Base-by-base conservation (phyloP, 1,284 basidiomycete genomes). In the Ustilago esculenta region DNA sequence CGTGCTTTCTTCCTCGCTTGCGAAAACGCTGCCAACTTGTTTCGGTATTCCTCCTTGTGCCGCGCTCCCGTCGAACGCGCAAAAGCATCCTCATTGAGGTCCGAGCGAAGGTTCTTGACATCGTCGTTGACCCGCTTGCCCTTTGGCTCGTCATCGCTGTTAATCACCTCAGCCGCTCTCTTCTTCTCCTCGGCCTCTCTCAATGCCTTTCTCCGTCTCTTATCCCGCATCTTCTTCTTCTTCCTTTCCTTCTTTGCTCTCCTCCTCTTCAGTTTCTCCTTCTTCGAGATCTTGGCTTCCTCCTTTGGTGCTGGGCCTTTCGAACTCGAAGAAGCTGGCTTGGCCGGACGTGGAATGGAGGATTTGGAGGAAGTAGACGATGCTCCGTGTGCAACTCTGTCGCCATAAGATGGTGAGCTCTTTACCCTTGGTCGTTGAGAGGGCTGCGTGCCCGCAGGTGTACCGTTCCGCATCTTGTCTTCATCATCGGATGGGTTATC, bases 11-110 rank as follows among this genome's bases (percentile, higher is more conserved):
- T 49, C 23, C 68, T 54, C 11, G 63, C 61, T 42, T 60, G 34
- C 2, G 47, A 18, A 20, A 71, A 48, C n/a, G 32, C 43, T 5
- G 52, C 68, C 5, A 71, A 50, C 52, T 61, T 53, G 33, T 46
- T 65, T 15, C 58, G 37, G 20, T 48, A 71, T 18, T 57, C 53
- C 14, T 67, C 63, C 37, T 72, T 71, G 25, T 64, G 54, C 10
- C 55, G 34, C 2, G 50, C 40, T 4, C 55, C 72, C 0, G 72
- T 67, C 2, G 68, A 72, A 0, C 72, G 53, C 17, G 56, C 58
- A 39, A 72, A 61, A 0, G 72, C 68, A 46, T 73, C 64, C n/a
- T 64, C 67, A 49, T 73, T 73, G 33, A 73, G 50, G 32, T 72
- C 49, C 17, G 63, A 65, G 9, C 41, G 52, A 6, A 73, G 68